phyloP scores from a whole-genome alignment of 2,329 filamentous ascomycete genomes.

The Chaetomium sp. region DNA sequence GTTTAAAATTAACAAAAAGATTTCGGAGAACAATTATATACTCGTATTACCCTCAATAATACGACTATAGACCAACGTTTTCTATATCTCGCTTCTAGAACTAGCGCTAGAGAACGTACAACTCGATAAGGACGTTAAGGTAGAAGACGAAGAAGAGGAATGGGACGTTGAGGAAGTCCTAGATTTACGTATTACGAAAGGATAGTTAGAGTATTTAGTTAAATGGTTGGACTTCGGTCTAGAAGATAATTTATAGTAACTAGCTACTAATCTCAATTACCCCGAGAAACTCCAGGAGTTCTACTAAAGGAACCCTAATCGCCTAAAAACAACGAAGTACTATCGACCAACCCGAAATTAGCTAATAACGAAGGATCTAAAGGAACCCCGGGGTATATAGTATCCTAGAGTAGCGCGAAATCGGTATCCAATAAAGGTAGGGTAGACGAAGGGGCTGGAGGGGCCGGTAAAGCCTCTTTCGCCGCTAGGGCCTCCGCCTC shows the following conservation, averaged over 20 bases:
- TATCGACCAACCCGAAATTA: too few relatives aligned
- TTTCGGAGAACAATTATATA: conserved; percentile 18
- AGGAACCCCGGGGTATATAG: too few relatives aligned
- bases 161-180: conserved; percentile 21
- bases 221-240: conserved; percentile 16
- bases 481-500: too few relatives aligned
- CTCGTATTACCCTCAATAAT: conserved; percentile 15
- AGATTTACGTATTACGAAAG: conserved; percentile 7
- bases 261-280: conserved; percentile 13
- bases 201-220: conserved; percentile 12
- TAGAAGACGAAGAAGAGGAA: conserved; percentile 23
- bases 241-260: conserved; percentile 21
- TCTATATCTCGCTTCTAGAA: conserved; percentile 24
- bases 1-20: conserved; percentile 17
- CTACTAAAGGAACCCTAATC: conserved; percentile 17
- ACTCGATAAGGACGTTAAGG: background rate
- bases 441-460: too few relatives aligned
- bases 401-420: too few relatives aligned
- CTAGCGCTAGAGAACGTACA: conserved; percentile 10
- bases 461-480: too few relatives aligned
- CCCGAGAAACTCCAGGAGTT: conserved; percentile 23
- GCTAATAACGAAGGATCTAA: too few relatives aligned
- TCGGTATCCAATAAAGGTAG: too few relatives aligned
- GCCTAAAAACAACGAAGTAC: too few relatives aligned
- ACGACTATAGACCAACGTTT: conserved; percentile 12